These are phyloP conservation scores for Sporisorium sorghi DNA, from an alignment of 1,284 basidiomycete species.

Conservation along the genomic window DNA sequence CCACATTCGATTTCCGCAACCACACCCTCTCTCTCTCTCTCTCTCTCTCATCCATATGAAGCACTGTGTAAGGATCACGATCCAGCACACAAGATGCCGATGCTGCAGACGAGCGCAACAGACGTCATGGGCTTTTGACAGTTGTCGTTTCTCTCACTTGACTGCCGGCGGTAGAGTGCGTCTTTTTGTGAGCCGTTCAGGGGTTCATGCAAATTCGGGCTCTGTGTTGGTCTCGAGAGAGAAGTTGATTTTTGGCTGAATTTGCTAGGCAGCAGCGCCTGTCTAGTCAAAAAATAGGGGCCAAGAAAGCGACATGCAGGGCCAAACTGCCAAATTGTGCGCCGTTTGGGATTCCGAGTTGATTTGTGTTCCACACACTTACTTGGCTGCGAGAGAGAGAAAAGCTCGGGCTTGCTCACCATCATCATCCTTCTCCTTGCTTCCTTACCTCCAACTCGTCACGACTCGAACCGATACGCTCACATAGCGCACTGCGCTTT, in stretches of 20 bases:
- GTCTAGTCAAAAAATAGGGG: slow-evolving; percentile 10
- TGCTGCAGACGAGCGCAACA: no score
- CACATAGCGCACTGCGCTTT: neutral
- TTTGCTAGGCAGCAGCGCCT: neutral
- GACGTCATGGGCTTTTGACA: no score
- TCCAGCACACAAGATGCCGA: no score
- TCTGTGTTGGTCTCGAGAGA: neutral
- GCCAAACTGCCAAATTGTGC: slow-evolving; percentile 30
- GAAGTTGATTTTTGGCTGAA: neutral
- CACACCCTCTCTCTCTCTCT: no score
- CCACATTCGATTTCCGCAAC: no score
- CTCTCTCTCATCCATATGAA: no score
- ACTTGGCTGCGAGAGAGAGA: no score
- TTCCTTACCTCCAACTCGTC: slow-evolving; percentile 2
- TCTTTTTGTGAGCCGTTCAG: neutral
- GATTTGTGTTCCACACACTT: slow-evolving; percentile 19
- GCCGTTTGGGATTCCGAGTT: slow-evolving; percentile 13
- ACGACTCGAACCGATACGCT: neutral
- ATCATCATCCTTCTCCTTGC: slow-evolving; percentile 6
- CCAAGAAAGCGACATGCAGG: neutral
- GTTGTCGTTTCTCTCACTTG: no score
- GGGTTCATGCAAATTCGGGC: neutral
- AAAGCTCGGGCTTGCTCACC: neutral
- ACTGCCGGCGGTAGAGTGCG: no score
- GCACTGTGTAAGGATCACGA: no score